Base-by-base conservation (phyloP, 2,329 filamentous ascomycete genomes). In the Chaetomiaceae sp. region DNA sequence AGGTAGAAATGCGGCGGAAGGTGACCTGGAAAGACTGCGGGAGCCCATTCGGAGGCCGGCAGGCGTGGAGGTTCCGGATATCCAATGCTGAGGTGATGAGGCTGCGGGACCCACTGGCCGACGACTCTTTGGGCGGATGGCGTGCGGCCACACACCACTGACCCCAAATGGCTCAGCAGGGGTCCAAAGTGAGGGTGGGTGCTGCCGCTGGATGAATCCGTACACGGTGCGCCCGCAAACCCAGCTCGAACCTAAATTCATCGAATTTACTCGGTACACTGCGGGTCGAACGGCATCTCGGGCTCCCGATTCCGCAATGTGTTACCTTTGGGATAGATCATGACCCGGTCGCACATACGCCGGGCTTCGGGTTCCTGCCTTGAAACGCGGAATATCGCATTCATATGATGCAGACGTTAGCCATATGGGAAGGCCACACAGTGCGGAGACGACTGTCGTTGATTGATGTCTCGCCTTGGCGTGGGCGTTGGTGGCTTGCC, bases 381-480 rank as follows among this genome's bases (percentile, higher is more conserved):
- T 45, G 42, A 52, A 47, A 47, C 36, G 36, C 43, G 19, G 50
- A 20, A 52, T 39, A 52, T 42, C 36, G 34, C 42, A 34, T 52
- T 27, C 42, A 51, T 51, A 39, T 46, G 38, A 9, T 29, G 45
- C 11, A 48, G 8, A 9, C 27, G n/a, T n/a, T n/a, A n/a, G n/a
- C n/a, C n/a, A n/a, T 37, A 33, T 36, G 15, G 34, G 20, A 17
- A 25, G 14, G 19, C 19, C 29, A 40, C 27, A 46, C 50, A 47
- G 50, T 47, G 50, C 36, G 43, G 27, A 22, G 34, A 25, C 12
- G 3, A 23, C 17, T n/a, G 2, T 19, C 14, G 15, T 19, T 15
- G 12, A 27, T 31, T 23, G 40, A 12, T 17, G 33, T 9, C 29
- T 22, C 8, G 23, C 23, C 42, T 53, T 53, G 50, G 50, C 50